Evolutionary conservation across 1,284 basidiomycete species (phyloP).

Genomic region (Pseudomicrostroma phylloplanum): DNA sequence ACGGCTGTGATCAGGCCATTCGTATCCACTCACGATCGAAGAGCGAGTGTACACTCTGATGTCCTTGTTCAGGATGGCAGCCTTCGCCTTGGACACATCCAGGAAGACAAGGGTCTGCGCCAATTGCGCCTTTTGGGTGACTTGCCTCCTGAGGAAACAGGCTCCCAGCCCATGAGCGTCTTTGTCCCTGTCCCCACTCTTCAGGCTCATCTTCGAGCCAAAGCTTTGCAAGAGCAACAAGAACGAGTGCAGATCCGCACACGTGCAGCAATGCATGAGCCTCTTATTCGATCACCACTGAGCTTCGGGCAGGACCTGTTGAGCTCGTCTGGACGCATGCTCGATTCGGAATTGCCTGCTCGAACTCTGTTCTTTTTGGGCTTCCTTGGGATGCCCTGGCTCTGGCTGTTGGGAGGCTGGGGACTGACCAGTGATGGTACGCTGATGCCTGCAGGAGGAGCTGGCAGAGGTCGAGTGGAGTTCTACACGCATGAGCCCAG

Average conservation of each 20-base stretch:
- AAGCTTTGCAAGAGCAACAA: slow-evolving; percentile 5
- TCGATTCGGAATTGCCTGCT: slow-evolving; percentile 24
- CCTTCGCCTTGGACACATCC: too few relatives aligned
- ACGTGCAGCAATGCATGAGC: not conserved
- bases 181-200: slow-evolving; percentile 14
- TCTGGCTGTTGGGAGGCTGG: slow-evolving; percentile 44
- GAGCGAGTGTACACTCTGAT: too few relatives aligned
- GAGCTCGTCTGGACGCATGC: slow-evolving; percentile 11
- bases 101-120: not conserved
- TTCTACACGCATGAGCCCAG: slow-evolving; percentile 32
- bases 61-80: too few relatives aligned
- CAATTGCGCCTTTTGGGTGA: not conserved
- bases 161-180: slow-evolving; percentile 12
- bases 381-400: slow-evolving; percentile 42
- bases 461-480: slow-evolving; percentile 18
- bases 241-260: not conserved
- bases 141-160: not conserved
- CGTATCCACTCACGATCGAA: not conserved
- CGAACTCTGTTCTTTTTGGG: slow-evolving; percentile 38
- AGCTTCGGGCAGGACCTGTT: not conserved
- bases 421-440: slow-evolving; percentile 22
- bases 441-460: slow-evolving; percentile 16
- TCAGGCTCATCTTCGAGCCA: slow-evolving; percentile 13
- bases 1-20: slow-evolving; percentile 12
- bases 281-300: too few relatives aligned